Evolutionary conservation across 2,329 filamentous ascomycete genomes (phyloP).

Genomic region (Penicillium freii): DNA sequence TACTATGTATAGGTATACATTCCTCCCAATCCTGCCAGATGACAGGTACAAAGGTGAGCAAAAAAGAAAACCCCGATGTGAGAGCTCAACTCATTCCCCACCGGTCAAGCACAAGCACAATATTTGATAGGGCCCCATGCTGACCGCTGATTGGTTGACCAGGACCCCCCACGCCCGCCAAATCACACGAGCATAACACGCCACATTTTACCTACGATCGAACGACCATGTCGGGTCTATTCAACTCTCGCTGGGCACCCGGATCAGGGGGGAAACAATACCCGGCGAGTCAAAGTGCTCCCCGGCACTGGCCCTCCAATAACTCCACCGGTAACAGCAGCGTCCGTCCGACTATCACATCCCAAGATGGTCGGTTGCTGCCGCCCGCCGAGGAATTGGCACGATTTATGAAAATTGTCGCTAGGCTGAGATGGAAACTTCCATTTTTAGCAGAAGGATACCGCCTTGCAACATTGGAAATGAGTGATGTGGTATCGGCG

Average conservation of each 20-base stretch:
- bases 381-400: constrained; percentile 48
- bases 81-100: background rate
- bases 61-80: background rate
- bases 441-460: constrained; percentile 60
- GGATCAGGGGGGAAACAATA: background rate
- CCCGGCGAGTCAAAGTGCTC: background rate
- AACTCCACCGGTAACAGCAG: constrained; percentile 7
- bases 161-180: background rate
- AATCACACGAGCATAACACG: background rate
- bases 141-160: background rate
- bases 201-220: background rate
- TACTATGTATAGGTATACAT: background rate
- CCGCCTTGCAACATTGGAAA: constrained; percentile 46
- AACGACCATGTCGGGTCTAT: constrained; percentile 13
- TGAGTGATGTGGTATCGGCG: constrained; percentile 19
- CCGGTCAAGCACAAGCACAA: background rate
- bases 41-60: background rate
- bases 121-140: background rate
- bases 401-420: constrained; percentile 60
- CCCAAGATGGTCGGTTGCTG: constrained; percentile 8
- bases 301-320: background rate
- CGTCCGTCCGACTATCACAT: constrained; percentile 1
- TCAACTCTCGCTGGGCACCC: constrained; percentile 29
- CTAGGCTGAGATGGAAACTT: constrained; percentile 63
- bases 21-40: background rate